A percentile compares a stretch with the other conserved stretches of the same genome.
Evolutionary conservation across 1,139 yeast species (phyloP).

Genomic region (Magnusiomyces paraingens): DNA sequence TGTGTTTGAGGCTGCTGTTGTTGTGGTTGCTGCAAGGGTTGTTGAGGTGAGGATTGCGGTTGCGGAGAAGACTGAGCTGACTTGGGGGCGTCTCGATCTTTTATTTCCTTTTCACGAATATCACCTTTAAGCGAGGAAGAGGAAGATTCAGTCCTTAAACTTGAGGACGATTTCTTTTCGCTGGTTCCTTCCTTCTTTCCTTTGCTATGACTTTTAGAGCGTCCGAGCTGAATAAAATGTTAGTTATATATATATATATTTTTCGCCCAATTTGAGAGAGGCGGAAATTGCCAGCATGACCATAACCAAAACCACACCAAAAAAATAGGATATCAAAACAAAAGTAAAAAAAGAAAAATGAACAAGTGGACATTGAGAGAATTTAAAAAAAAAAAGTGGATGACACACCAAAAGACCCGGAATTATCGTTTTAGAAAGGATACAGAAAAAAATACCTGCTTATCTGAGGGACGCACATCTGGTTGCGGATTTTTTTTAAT

Average conservation of each 20-base stretch:
- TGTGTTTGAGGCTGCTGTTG: conserved; percentile 2
- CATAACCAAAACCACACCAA: too few species aligned
- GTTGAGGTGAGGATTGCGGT: conserved; percentile 4
- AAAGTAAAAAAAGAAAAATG: background rate
- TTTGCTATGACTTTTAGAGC: conserved; percentile 29
- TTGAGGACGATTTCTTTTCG: conserved; percentile 12
- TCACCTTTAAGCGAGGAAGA: conserved; percentile 14
- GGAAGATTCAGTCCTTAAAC: conserved; percentile 14
- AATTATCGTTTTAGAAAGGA: too few species aligned
- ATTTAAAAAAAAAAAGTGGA: conserved; percentile 2
- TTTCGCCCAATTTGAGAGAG: too few species aligned
- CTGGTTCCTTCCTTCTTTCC: conserved; percentile 12
- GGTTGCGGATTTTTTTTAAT: too few species aligned
- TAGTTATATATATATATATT: conserved; percentile 2
- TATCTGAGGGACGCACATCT: too few species aligned
- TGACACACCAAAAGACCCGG: background rate
- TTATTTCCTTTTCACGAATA: conserved; percentile 13
- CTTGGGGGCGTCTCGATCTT: conserved; percentile 10
- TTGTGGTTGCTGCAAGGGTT: conserved; percentile 3
- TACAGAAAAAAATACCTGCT: too few species aligned
- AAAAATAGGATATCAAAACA: too few species aligned
- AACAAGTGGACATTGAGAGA: conserved; percentile 8
- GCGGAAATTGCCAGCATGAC: too few species aligned
- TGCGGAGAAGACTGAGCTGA: background rate
- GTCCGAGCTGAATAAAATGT: conserved; percentile 22